phyloP scores from a whole-genome alignment of 2,329 filamentous ascomycete genomes.

The Knufia petricola region DNA sequence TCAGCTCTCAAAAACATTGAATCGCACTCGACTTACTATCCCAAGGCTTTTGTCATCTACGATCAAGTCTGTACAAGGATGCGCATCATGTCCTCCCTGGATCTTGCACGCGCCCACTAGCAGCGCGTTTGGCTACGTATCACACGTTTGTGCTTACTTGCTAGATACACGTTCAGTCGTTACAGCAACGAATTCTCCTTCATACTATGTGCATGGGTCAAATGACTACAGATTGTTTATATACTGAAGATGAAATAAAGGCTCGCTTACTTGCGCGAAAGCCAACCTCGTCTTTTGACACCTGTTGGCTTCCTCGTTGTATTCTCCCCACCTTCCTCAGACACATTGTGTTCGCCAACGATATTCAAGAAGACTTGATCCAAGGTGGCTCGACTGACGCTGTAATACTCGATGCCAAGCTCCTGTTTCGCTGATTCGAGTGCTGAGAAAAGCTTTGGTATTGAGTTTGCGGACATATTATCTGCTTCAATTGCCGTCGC shows the following conservation, averaged over 20 bases:
- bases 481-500: constrained; percentile 1
- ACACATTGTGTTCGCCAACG: constrained; percentile 67
- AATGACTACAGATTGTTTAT: too few relatives aligned
- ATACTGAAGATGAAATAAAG: background rate
- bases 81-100: too few relatives aligned
- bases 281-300: background rate
- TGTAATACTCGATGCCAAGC: constrained; percentile 74
- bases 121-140: too few relatives aligned
- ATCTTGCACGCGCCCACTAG: too few relatives aligned
- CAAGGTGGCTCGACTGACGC: constrained; percentile 73
- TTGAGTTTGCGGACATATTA: constrained; percentile 36
- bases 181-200: too few relatives aligned
- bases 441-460: constrained; percentile 60
- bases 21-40: too few relatives aligned
- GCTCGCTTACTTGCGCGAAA: background rate
- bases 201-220: too few relatives aligned
- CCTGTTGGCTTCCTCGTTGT: constrained; percentile 1
- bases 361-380: constrained; percentile 87
- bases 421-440: constrained; percentile 61
- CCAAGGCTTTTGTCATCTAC: too few relatives aligned
- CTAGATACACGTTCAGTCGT: too few relatives aligned
- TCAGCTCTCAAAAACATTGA: too few relatives aligned
- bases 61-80: too few relatives aligned
- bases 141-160: too few relatives aligned
- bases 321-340: constrained; percentile 50